Base-by-base conservation (phyloP, 2,329 filamentous ascomycete genomes). In the Dryadomyces quercivorus region DNA sequence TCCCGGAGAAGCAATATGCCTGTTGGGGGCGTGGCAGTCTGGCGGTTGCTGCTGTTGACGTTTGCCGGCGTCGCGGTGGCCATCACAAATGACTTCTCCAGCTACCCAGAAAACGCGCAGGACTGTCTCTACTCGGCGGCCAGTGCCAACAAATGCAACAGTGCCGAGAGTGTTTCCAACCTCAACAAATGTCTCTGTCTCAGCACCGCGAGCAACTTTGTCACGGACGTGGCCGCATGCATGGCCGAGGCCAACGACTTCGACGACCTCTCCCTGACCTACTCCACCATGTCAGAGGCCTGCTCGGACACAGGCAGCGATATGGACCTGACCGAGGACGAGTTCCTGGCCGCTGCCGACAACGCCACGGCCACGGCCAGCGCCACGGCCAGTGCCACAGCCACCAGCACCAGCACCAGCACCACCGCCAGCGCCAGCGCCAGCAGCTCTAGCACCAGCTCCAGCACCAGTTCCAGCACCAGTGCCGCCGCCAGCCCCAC, bases 141-240 rank as follows among this genome's bases (percentile, higher is more conserved):
- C 34, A 61, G 66, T 49, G 36, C 56, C 20, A 71, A 70, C 16
- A 60, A 63, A 5, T 80, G 77, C 63, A 64, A 65, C 31, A 38
- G 42, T 5, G 71, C 71, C 18, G 61, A 62, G 20, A 69, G 69
- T 0, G 66, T 68, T 2, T 47, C 60, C 0, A 63, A 69, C 34
- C 65, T 77, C 57, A 79, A 80, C 59, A 52, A 61, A 2, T 80
- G 77, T 53, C 67, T 79, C 2, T 80, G 77, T 8, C 26, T 31
- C 61, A 62, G 63, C 57, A 77, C 79, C 58, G 65, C 67, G 36
- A 72, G 72, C 54, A 66, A 71, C 58, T 80, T 79, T 62, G 65
- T 79, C 57, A 72, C 69, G 20, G 67, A 68, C 38, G 61, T 73
- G 2, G 77, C 76, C 2, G 59, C 58, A 13, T 80, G 77, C 58